These are phyloP conservation scores for Malus hybrid DNA, from an alignment of 331 rosid species.

Conservation along the genomic window DNA sequence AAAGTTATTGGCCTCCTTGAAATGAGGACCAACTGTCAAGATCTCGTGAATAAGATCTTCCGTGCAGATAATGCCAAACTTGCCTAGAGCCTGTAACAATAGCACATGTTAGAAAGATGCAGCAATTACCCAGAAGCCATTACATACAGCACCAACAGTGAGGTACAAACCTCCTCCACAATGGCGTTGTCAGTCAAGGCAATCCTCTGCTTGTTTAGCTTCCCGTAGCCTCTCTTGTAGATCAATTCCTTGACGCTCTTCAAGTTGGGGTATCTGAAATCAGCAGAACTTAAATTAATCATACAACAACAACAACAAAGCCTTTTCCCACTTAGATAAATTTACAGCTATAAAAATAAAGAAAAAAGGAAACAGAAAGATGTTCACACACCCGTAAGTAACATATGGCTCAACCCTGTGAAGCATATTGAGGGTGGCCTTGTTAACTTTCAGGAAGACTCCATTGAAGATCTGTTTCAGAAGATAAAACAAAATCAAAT, in stretches of 20 bases:
- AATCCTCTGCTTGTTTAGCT: constrained; percentile 62
- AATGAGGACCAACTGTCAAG: constrained; percentile 77
- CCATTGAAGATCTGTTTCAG: constrained; percentile 80
- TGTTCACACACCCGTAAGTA: constrained; percentile 64
- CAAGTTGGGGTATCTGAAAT: constrained; percentile 64
- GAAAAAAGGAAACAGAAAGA: not conserved
- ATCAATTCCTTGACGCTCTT: constrained; percentile 78
- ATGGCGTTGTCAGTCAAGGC: constrained; percentile 71
- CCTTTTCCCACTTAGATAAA: too few species aligned
- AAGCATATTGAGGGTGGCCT: constrained; percentile 81
- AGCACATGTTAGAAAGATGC: not conserved
- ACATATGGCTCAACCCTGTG: constrained; percentile 90
- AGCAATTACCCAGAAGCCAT: not conserved
- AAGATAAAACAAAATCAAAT: not conserved
- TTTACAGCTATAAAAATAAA: not conserved
- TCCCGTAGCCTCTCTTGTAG: constrained; percentile 83
- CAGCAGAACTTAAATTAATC: not conserved
- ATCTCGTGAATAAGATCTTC: constrained; percentile 93
- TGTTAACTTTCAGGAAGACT: constrained; percentile 84
- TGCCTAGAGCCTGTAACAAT: constrained; percentile 51
- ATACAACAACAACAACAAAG: too few species aligned
- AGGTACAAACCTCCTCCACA: constrained; percentile 62
- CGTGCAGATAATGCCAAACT: constrained; percentile 50
- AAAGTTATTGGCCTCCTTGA: constrained; percentile 86
- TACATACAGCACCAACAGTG: not conserved